Conservation (phyloP, 75 land plant species). For the Cunninghamia lanceolata region DNA sequence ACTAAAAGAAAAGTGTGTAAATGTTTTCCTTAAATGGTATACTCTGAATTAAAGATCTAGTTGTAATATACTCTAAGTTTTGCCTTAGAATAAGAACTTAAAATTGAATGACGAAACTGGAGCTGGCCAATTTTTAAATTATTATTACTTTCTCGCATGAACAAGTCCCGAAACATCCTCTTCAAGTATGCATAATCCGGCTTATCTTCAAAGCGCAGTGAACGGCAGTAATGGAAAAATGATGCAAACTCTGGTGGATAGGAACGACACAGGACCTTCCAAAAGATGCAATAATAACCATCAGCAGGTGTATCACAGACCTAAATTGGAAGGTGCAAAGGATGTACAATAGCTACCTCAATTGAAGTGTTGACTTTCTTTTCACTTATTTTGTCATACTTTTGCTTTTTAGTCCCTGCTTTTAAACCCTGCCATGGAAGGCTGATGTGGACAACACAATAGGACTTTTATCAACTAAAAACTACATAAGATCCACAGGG, state of each 20-base stretch:
- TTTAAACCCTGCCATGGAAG: constrained; percentile 98
- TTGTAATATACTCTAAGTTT: not conserved
- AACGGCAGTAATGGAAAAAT: constrained; percentile 78
- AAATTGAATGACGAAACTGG: not conserved
- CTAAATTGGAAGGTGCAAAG: not conserved
- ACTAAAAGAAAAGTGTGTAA: not conserved
- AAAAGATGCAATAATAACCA: constrained; percentile 2
- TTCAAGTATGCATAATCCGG: constrained; percentile 88
- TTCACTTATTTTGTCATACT: constrained; percentile 95
- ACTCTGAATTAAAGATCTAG: not conserved
- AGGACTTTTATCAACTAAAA: not conserved
- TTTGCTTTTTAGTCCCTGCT: constrained; percentile 97
- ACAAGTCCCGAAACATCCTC: constrained; percentile 77
- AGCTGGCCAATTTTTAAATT: not conserved
- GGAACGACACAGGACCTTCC: constrained; percentile 80
- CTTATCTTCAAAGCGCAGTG: constrained; percentile 79
- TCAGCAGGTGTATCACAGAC: not conserved
- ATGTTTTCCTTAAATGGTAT: not conserved
- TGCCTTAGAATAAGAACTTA: not conserved
- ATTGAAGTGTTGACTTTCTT: constrained; percentile 92
- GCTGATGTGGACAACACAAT: constrained; percentile 32
- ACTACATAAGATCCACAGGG: not conserved
- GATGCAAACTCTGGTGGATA: constrained; percentile 80
- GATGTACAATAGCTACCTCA: constrained; percentile 48
- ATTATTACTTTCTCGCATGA: constrained; percentile 69